phyloP scores from a whole-genome alignment of 768 basidiomycete species.

The Amanita phalloides region DNA sequence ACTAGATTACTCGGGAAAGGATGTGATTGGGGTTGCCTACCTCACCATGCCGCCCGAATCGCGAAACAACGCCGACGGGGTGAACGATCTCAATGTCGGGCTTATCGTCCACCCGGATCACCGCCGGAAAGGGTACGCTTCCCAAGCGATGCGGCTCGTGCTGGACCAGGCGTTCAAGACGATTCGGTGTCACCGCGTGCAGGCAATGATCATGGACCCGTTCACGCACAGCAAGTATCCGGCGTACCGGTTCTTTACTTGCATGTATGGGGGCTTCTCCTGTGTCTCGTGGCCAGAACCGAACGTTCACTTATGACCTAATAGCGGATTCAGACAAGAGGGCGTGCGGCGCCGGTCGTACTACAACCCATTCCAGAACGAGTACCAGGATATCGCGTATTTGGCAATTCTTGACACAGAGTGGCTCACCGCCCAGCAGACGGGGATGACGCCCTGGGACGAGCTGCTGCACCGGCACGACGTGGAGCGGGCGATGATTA shows the following conservation, averaged over 20 bases:
- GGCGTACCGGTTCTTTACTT: conserved; percentile 1
- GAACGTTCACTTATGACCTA: too few relatives aligned
- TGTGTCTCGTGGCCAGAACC: too few relatives aligned
- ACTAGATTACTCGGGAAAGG: background rate
- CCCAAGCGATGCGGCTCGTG: conserved; percentile 32
- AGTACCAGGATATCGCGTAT: conserved; percentile 53
- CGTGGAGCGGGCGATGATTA: conserved; percentile 43
- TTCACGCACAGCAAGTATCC: conserved; percentile 1
- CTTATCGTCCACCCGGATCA: conserved; percentile 30
- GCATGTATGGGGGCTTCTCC: conserved; percentile 8
- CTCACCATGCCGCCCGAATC: conserved; percentile 14
- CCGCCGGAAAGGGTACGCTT: conserved; percentile 33
- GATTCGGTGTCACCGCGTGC: conserved; percentile 37
- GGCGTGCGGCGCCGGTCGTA: conserved; percentile 50
- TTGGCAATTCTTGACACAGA: conserved; percentile 54
- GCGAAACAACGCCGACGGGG: conserved; percentile 16
- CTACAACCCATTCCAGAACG: conserved; percentile 27
- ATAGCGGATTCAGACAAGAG: conserved; percentile 51
- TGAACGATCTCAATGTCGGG: conserved; percentile 44
- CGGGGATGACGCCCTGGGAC: conserved; percentile 39
- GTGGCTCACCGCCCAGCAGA: conserved; percentile 27
- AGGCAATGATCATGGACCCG: conserved; percentile 37
- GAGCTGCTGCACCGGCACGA: conserved; percentile 52
- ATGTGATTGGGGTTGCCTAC: conserved; percentile 32
- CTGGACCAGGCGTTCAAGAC: conserved; percentile 38